These are phyloP conservation scores for Aurantiochytrium sp. DNA, from an alignment of 108 stramenopile genomes.

Conservation along the genomic window DNA sequence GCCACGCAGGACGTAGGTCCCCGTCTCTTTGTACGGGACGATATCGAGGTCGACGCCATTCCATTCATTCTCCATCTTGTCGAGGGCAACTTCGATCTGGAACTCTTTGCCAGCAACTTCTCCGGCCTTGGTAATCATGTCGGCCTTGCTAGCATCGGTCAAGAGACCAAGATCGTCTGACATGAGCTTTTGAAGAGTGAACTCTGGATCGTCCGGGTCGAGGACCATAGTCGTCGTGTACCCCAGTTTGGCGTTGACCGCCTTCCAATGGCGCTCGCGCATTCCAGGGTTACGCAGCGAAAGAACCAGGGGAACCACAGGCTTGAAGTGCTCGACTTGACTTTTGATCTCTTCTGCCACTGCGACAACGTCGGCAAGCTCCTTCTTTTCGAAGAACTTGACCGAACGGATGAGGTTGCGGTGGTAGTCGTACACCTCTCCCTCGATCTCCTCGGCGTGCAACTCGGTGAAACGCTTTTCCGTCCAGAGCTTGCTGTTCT, in stretches of 20 bases:
- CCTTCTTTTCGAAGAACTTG: conserved; percentile 39
- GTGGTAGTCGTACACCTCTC: conserved; percentile 24
- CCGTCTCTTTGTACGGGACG: conserved; percentile 49
- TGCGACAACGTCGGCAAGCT: conserved; percentile 31
- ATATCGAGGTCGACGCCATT: conserved; percentile 40
- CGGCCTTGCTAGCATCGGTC: conserved; percentile 20
- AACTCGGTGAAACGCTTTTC: conserved; percentile 30
- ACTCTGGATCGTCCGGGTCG: conserved; percentile 30
- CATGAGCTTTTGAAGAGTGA: conserved; percentile 43
- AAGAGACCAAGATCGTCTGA: conserved; percentile 37
- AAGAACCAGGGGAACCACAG: conserved; percentile 47
- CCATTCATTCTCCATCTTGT: conserved; percentile 56
- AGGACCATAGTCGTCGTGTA: conserved; percentile 19
- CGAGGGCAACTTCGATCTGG: conserved; percentile 54
- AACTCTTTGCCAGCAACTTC: conserved; percentile 61
- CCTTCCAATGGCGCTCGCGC: conserved; percentile 41
- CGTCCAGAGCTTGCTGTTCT: conserved; percentile 33
- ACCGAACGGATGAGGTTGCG: conserved; percentile 44
- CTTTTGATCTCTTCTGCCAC: conserved; percentile 48
- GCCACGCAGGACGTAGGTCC: conserved; percentile 46
- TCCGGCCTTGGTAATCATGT: conserved; percentile 44
- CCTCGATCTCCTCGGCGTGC: conserved; percentile 49
- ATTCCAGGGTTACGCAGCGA: conserved; percentile 46
- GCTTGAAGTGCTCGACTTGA: conserved; percentile 33
- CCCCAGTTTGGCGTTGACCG: conserved; percentile 19